Base-by-base conservation (phyloP, 345 rosid genomes). In the Geranium rotundifolium region DNA sequence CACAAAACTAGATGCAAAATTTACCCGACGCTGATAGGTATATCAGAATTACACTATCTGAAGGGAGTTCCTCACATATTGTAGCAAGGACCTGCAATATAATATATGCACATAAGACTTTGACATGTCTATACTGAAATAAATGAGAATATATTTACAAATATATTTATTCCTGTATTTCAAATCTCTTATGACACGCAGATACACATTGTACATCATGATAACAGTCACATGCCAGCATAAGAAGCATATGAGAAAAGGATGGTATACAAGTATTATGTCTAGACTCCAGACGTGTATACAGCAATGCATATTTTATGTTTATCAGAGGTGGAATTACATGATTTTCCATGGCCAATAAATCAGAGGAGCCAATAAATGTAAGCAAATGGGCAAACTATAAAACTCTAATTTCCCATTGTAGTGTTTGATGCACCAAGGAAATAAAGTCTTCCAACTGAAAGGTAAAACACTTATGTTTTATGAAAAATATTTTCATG, bases 1-100 rank as follows among this genome's bases (percentile, higher is more conserved):
- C 19, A 69, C 62, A 60, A 70, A 50, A 31, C 39, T 65, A 18
- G 62, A 71, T 63, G 60, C n/a, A 71, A 77, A 69, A 65, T 49
- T 55, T 67, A 93, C 99, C 99, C 65, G 95, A 77, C 39, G 96
- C 87, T 56, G 99, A 86, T 67, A 93, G 62, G 79, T 93, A 90
- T 65, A 93, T 59, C 59, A 93, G 74, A 87, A 85, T 75, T 55
- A 93, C 66, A 71, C 90, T 74, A 76, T 93, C 97, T 10, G 88
- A 83, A 65, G 86, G 87, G 34, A 93, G 95, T 76, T 88, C 97
- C 72, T 88, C 97, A 58, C 88, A 83, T 23, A 88, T 71, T 67
- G 95, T 93, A 19, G 99, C 97, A 71, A 93, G 75, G 63, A 86
- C 99, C 99, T 93, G 80, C 69, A 70, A 54, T 52, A 56, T 58